Evolutionary conservation across 2,329 filamentous ascomycete genomes (phyloP).

Genomic region (Aschersonia sp.): DNA sequence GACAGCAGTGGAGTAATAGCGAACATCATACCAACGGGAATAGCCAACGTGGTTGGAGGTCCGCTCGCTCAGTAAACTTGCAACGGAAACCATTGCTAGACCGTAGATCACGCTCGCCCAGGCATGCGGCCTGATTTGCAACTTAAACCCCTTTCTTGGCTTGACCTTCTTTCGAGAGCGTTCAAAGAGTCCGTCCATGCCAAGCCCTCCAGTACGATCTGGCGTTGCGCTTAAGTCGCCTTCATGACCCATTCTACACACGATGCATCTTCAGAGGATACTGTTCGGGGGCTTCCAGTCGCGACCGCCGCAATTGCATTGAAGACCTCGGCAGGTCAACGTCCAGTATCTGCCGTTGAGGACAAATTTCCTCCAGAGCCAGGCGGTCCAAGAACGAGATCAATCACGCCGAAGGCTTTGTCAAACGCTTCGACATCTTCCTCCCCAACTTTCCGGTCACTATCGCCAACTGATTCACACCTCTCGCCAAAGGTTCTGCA

Average conservation of each 20-base stretch:
- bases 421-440: conserved; percentile 52
- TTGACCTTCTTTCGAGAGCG: no score
- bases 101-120: neutral
- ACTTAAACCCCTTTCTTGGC: no score
- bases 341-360: conserved; percentile 36
- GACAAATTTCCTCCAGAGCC: conserved; percentile 36
- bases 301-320: conserved; percentile 37
- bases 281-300: conserved; percentile 55
- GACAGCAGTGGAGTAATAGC: no score
- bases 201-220: neutral
- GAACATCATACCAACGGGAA: no score
- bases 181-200: no score
- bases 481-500: conserved; percentile 41
- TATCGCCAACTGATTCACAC: conserved; percentile 45
- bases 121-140: neutral
- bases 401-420: conserved; percentile 44
- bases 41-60: no score
- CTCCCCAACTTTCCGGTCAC: conserved; percentile 52
- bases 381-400: conserved; percentile 36
- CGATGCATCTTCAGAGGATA: conserved; percentile 48
- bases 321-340: conserved; percentile 46
- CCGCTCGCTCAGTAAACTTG: no score
- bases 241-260: conserved; percentile 57
- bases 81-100: neutral
- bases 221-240: conserved; percentile 12